Conservation (phyloP, 495 filamentous ascomycete species). For the Penicillium crystallinum region DNA sequence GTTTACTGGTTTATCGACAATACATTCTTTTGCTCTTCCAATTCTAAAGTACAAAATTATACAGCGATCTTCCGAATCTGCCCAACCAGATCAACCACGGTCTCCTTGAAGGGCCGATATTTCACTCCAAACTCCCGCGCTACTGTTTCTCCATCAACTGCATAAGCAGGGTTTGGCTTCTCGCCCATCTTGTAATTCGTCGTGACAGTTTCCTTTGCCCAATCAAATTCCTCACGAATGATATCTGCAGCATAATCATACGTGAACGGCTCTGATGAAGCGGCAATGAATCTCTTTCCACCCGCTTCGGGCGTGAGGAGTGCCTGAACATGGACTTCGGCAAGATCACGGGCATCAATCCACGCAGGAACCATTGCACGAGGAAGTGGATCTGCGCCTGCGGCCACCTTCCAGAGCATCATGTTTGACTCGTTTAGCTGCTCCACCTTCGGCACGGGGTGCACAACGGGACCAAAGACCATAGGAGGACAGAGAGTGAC, state of each 20-base stretch:
- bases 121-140: conserved; percentile 33
- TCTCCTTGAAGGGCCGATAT: conserved; percentile 37
- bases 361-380: conserved; percentile 31
- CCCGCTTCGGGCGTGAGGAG: conserved; percentile 26
- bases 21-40: neutral
- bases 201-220: conserved; percentile 21
- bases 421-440: conserved; percentile 37
- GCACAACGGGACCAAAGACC: conserved; percentile 42
- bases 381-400: conserved; percentile 25
- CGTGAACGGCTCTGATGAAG: conserved; percentile 33
- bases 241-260: conserved; percentile 36
- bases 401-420: conserved; percentile 31
- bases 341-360: conserved; percentile 44
- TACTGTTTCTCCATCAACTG: conserved; percentile 39
- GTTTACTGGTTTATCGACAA: too few relatives aligned
- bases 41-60: conserved; percentile 48
- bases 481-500: conserved; percentile 56
- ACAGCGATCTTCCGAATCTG: conserved; percentile 62
- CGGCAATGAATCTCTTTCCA: conserved; percentile 33
- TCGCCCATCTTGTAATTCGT: conserved; percentile 26
- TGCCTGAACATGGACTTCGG: conserved; percentile 38
- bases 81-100: conserved; percentile 21
- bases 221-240: conserved; percentile 27
- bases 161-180: conserved; percentile 20
- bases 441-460: conserved; percentile 25